These are phyloP conservation scores for Dendrobium chrysotoxum DNA, from an alignment of 106 monocot species.

Conservation along the genomic window DNA sequence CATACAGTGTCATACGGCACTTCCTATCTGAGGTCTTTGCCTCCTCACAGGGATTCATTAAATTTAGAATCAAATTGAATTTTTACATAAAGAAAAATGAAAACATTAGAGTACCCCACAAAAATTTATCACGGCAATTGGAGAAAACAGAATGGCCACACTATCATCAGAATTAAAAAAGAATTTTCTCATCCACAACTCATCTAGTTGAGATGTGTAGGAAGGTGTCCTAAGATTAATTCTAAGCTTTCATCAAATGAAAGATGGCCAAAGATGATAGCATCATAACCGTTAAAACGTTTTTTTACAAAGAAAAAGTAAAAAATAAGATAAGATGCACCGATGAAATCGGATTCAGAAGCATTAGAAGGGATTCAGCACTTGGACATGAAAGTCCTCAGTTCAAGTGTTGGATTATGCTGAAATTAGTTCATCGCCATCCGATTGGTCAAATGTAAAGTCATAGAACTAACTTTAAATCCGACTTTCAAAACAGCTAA, in stretches of 20 bases:
- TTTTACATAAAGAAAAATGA: no score
- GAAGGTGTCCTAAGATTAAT: constrained; percentile 50
- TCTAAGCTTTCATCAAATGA: constrained; percentile 26
- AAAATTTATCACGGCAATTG: not conserved
- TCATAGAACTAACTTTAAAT: no score
- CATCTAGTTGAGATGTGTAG: constrained; percentile 12
- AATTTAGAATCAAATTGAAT: no score
- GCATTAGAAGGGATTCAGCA: constrained; percentile 14
- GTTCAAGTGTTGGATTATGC: constrained; percentile 34
- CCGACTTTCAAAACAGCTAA: not conserved
- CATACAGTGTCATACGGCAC: no score
- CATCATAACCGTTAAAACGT: no score
- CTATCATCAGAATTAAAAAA: not conserved
- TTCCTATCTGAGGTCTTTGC: no score
- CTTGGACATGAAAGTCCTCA: not conserved
- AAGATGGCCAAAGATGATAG: not conserved
- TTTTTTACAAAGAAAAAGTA: no score
- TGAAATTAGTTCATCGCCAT: constrained; percentile 20
- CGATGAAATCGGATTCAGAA: constrained; percentile 19
- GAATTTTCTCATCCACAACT: constrained; percentile 28
- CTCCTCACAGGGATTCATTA: no score
- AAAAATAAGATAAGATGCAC: not conserved
- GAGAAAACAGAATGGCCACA: constrained; percentile 3
- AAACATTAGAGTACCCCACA: no score
- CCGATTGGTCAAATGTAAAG: not conserved